These are phyloP conservation scores for Oryza rufipogon DNA, from an alignment of 176 grass and related monocot species.

Conservation along the genomic window DNA sequence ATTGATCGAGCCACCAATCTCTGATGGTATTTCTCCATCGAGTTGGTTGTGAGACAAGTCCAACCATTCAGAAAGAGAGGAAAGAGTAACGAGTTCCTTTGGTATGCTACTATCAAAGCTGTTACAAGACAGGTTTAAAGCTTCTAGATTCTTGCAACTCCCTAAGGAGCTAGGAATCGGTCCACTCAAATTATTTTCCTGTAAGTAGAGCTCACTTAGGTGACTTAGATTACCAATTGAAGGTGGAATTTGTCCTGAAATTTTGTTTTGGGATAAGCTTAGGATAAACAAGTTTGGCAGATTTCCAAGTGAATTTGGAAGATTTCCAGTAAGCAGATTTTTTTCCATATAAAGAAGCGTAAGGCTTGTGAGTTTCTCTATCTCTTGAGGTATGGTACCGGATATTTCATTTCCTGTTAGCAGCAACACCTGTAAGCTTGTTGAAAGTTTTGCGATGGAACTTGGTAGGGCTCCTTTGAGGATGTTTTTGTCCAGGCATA, in stretches of 20 bases:
- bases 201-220: slow-evolving; percentile 27
- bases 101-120: slow-evolving; percentile 38
- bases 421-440: neutral
- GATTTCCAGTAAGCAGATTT: slow-evolving; percentile 26
- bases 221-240: slow-evolving; percentile 45
- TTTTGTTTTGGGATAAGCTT: slow-evolving; percentile 11
- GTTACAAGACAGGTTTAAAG: slow-evolving; percentile 30
- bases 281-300: slow-evolving; percentile 21
- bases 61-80: slow-evolving; percentile 12
- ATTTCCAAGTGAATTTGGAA: slow-evolving; percentile 28
- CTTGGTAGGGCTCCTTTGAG: slow-evolving; percentile 28
- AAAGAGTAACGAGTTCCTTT: slow-evolving; percentile 14
- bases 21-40: slow-evolving; percentile 18
- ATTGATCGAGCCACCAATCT: slow-evolving; percentile 29
- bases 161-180: slow-evolving; percentile 31
- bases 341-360: neutral
- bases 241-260: slow-evolving; percentile 42
- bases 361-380: slow-evolving; percentile 35
- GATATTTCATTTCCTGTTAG: slow-evolving; percentile 37
- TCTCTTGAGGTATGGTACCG: slow-evolving; percentile 37
- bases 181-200: slow-evolving; percentile 24
- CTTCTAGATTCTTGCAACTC: slow-evolving; percentile 18
- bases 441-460: slow-evolving; percentile 26
- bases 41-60: slow-evolving; percentile 39
- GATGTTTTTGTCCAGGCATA: neutral